A percentile compares a stretch with the other conserved stretches of the same genome.
phyloP scores from a whole-genome alignment of 805 yeast genomes.

The Lachancea mirantina region DNA sequence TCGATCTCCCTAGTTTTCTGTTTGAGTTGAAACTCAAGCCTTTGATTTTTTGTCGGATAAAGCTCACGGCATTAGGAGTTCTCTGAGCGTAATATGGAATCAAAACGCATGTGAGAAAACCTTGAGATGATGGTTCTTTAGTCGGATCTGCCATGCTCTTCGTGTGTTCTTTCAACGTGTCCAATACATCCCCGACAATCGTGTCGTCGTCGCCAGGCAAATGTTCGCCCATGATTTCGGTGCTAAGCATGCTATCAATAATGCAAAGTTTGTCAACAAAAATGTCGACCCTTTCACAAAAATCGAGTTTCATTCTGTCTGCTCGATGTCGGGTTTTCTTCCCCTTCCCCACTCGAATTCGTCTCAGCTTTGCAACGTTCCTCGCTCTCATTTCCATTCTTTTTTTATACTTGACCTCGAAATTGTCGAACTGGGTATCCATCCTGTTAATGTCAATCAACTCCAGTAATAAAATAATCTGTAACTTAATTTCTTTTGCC shows the following conservation, averaged over 20 bases:
- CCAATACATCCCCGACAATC: not conserved
- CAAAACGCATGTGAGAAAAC: slow-evolving; percentile 45
- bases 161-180: slow-evolving; percentile 19
- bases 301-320: too few species aligned
- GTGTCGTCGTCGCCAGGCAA: not conserved
- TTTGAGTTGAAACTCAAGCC: slow-evolving; percentile 36
- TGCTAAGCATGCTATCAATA: slow-evolving; percentile 43
- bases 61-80: slow-evolving; percentile 41
- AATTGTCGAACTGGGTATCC: slow-evolving; percentile 31
- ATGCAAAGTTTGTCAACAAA: slow-evolving; percentile 47
- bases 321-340: slow-evolving; percentile 6
- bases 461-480: slow-evolving; percentile 43
- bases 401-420: slow-evolving; percentile 20
- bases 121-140: slow-evolving; percentile 37
- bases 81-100: slow-evolving; percentile 47
- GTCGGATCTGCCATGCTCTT: slow-evolving; percentile 19
- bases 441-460: slow-evolving; percentile 31
- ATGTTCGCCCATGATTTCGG: slow-evolving; percentile 19
- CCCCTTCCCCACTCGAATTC: slow-evolving; percentile 22
- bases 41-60: slow-evolving; percentile 41
- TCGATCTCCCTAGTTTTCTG: not conserved
- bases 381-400: slow-evolving; percentile 26
- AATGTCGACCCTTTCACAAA: slow-evolving; percentile 34
- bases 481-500: slow-evolving; percentile 50
- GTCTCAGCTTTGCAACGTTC: slow-evolving; percentile 27